These are phyloP conservation scores for Cladosporium sp. DNA, from an alignment of 2,329 filamentous ascomycete species.

Conservation along the genomic window DNA sequence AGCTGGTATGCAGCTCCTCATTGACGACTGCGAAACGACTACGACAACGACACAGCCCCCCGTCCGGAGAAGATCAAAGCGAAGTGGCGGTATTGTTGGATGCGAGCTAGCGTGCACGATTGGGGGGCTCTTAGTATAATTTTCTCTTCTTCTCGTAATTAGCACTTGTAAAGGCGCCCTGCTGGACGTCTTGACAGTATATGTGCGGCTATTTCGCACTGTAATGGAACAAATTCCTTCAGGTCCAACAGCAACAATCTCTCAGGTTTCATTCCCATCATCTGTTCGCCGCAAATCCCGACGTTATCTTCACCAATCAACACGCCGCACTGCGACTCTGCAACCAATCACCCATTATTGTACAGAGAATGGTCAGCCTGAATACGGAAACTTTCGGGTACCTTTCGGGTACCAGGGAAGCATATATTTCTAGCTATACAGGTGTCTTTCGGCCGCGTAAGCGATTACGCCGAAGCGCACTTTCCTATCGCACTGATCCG, in stretches of 20 bases:
- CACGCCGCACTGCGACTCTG: too few relatives aligned
- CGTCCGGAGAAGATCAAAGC: not conserved
- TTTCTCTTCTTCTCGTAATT: conserved; percentile 8
- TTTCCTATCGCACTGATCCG: too few relatives aligned
- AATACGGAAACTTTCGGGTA: too few relatives aligned
- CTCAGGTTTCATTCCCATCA: too few relatives aligned
- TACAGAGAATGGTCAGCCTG: too few relatives aligned
- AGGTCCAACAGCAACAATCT: not conserved
- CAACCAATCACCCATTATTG: too few relatives aligned
- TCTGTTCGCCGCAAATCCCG: too few relatives aligned
- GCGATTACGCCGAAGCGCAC: too few relatives aligned
- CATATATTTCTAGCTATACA: too few relatives aligned
- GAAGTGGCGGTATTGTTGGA: conserved; percentile 10
- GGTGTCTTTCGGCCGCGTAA: too few relatives aligned
- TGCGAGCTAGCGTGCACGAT: not conserved
- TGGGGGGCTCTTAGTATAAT: conserved; percentile 9
- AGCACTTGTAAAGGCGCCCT: not conserved
- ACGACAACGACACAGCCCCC: conserved; percentile 6
- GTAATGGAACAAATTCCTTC: not conserved
- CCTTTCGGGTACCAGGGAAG: too few relatives aligned
- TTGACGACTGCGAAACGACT: conserved; percentile 14
- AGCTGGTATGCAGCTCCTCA: conserved; percentile 9
- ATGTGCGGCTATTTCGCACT: not conserved
- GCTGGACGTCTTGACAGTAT: not conserved
- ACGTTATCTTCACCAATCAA: not conserved